These are phyloP conservation scores for Scedosporium boydii DNA, from an alignment of 2,329 filamentous ascomycete genomes.

Conservation along the genomic window DNA sequence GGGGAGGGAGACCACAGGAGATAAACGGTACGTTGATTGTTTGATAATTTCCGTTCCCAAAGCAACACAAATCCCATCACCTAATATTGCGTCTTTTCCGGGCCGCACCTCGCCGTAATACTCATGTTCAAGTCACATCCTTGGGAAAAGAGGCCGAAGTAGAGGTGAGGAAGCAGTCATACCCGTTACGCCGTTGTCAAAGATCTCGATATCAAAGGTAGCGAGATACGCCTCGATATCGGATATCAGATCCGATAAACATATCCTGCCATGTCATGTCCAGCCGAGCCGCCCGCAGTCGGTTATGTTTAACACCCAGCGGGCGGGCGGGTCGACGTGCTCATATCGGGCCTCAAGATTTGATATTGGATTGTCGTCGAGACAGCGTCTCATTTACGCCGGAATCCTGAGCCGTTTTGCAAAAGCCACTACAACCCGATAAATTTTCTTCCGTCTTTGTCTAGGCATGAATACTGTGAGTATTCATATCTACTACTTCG, in stretches of 20 bases:
- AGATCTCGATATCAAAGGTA: background rate
- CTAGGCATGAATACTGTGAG: background rate
- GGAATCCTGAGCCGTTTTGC: background rate
- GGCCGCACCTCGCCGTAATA: background rate
- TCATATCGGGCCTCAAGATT: background rate
- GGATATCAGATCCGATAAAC: background rate
- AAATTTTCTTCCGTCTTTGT: background rate
- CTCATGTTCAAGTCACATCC: background rate
- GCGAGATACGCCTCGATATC: background rate
- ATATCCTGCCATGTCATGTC: background rate
- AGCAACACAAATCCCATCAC: background rate
- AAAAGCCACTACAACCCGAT: background rate
- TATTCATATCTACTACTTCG: background rate
- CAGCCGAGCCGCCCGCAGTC: background rate
- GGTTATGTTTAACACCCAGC: background rate
- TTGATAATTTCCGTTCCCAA: background rate
- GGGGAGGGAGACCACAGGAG: background rate
- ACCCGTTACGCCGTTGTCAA: background rate
- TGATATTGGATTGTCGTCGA: background rate
- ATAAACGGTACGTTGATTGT: background rate
- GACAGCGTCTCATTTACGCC: background rate
- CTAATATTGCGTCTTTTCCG: background rate
- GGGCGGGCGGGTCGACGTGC: background rate
- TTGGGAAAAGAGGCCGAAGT: background rate
- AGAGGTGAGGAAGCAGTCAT: background rate